Percentiles rank a stretch among this genome's conserved stretches.
Conservation (phyloP, 1,139 yeast species). For the Taiozyma sp. region DNA sequence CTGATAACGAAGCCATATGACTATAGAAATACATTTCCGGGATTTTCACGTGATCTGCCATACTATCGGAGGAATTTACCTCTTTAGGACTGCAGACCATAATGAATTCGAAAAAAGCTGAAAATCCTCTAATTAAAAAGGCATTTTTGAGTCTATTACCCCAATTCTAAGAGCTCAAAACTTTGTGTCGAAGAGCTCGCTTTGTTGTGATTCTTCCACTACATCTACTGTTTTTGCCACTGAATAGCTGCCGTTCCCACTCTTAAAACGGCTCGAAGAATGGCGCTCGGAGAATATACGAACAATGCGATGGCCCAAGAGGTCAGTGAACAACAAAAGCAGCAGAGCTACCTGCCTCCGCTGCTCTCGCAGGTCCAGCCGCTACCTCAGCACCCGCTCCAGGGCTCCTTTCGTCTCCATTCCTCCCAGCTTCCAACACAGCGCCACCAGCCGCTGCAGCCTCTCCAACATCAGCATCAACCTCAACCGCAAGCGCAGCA, state of each 20-base stretch:
- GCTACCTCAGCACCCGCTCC: not conserved
- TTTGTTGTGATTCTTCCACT: not conserved
- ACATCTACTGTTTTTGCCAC: not conserved
- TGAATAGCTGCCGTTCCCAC: not conserved
- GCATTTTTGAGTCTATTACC: not conserved
- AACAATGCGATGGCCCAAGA: not conserved
- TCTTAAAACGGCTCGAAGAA: not conserved
- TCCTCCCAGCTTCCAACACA: not conserved
- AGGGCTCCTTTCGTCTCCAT: not conserved
- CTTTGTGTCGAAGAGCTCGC: not conserved
- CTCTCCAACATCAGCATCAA: not conserved
- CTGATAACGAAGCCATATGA: no score
- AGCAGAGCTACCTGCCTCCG: not conserved
- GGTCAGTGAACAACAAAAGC: not conserved
- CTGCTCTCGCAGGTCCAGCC: not conserved
- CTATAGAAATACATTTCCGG: not conserved
- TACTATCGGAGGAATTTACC: not conserved
- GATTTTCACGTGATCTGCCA: not conserved
- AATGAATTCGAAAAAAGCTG: not conserved
- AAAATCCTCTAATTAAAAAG: not conserved
- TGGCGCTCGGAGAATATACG: not conserved
- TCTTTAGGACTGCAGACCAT: not conserved
- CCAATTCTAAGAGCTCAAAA: not conserved
- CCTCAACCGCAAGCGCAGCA: not conserved
- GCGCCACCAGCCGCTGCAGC: not conserved